Conservation (phyloP, 2,329 filamentous ascomycete genomes). For the Orbilia blumenaviensis region DNA sequence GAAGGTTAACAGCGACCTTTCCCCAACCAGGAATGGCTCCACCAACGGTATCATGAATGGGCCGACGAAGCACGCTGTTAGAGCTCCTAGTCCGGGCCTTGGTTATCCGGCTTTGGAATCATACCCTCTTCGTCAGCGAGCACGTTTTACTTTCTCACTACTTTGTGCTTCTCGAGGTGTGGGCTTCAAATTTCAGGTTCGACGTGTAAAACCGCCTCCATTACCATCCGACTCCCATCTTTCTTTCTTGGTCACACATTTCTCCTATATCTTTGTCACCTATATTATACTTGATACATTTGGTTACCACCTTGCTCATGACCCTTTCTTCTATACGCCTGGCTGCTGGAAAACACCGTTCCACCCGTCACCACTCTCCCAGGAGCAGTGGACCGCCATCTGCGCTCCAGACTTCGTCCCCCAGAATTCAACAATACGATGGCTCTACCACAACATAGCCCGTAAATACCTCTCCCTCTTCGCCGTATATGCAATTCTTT, state of each 20-base stretch:
- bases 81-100: neutral
- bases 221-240: neutral
- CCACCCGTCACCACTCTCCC: slow-evolving; percentile 8
- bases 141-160: slow-evolving; percentile 34
- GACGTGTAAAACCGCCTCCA: slow-evolving; percentile 29
- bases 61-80: neutral
- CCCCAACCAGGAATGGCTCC: slow-evolving; percentile 4
- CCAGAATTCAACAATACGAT: neutral
- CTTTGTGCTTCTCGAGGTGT: slow-evolving; percentile 37
- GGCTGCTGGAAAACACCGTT: slow-evolving; percentile 40
- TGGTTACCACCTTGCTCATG: slow-evolving; percentile 5
- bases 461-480: slow-evolving; percentile 36
- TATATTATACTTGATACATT: slow-evolving; percentile 42
- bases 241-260: slow-evolving; percentile 24
- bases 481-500: slow-evolving; percentile 35
- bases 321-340: slow-evolving; percentile 27
- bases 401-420: slow-evolving; percentile 21
- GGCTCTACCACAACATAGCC: slow-evolving; percentile 28
- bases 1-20: neutral
- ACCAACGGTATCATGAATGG: slow-evolving; percentile 24
- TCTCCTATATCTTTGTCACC: slow-evolving; percentile 3
- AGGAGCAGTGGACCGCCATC: slow-evolving; percentile 1
- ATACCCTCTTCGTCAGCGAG: slow-evolving; percentile 33
- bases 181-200: slow-evolving; percentile 48
- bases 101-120: slow-evolving; percentile 26